Evolutionary conservation across 306 rosid genomes (phyloP).

Genomic region (Prunus davidiana): DNA sequence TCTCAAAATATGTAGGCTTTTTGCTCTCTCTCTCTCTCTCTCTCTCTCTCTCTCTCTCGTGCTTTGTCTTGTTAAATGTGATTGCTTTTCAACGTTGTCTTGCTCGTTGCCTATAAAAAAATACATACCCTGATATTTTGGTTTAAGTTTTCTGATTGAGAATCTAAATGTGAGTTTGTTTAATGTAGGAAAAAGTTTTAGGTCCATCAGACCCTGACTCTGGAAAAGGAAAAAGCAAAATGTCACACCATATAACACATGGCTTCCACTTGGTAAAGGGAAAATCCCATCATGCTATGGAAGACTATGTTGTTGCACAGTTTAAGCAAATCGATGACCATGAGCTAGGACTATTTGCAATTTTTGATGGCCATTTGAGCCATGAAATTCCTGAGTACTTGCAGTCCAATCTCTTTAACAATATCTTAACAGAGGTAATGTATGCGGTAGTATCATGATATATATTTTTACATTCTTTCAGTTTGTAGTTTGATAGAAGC

Average conservation of each 20-base stretch:
- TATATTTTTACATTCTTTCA: not conserved
- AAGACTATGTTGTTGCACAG: constrained; percentile 80
- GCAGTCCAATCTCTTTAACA: constrained; percentile 66
- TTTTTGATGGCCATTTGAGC: constrained; percentile 94
- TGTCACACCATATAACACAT: constrained; percentile 66
- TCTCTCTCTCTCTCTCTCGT: not conserved
- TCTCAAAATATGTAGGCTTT: not conserved
- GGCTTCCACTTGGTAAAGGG: constrained; percentile 94
- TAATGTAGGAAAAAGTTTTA: constrained; percentile 77
- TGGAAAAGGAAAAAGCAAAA: constrained; percentile 99
- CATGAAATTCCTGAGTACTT: constrained; percentile 74
- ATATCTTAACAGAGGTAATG: constrained; percentile 73
- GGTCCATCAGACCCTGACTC: constrained; percentile 74
- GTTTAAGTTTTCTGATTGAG: not conserved
- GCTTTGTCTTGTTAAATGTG: not conserved
- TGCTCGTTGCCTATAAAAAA: not conserved
- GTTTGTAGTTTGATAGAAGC: not conserved
- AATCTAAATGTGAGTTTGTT: constrained; percentile 21
- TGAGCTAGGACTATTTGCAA: constrained; percentile 91
- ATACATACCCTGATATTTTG: not conserved
- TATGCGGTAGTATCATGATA: not conserved
- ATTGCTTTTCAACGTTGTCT: not conserved
- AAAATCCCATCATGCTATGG: constrained; percentile 74
- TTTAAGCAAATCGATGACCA: constrained; percentile 68
- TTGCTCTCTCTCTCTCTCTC: not conserved